phyloP scores from a whole-genome alignment of 768 basidiomycete genomes.

The Pulveroboletus sp. region DNA sequence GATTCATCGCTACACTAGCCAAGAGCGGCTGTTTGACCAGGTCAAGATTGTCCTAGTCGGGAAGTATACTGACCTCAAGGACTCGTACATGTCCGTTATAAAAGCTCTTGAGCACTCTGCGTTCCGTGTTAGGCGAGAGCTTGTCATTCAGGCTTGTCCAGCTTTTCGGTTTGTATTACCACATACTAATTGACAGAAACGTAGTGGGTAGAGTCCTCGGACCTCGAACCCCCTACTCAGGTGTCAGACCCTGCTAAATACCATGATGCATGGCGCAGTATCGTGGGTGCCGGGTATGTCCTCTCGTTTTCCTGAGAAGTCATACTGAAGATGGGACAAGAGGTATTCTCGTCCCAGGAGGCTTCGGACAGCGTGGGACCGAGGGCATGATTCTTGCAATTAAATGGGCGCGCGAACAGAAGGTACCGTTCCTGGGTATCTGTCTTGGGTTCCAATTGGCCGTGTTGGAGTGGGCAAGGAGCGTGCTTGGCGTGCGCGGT shows the following conservation, averaged over 20 bases:
- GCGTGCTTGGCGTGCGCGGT: constrained; percentile 71
- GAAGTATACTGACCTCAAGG: constrained; percentile 95
- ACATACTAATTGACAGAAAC: constrained; percentile 4
- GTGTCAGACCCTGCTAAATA: constrained; percentile 78
- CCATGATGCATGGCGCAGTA: constrained; percentile 91
- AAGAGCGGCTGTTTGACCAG: constrained; percentile 86
- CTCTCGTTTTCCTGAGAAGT: not conserved
- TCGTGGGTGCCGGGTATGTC: constrained; percentile 83
- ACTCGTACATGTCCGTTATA: constrained; percentile 97
- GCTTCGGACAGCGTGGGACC: constrained; percentile 89
- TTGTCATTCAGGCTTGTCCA: constrained; percentile 65
- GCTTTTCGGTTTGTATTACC: not conserved
- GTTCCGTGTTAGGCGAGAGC: constrained; percentile 82
- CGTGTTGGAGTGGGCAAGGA: constrained; percentile 90
- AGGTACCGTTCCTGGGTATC: constrained; percentile 92
- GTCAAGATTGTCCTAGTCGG: constrained; percentile 91
- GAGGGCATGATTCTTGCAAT: constrained; percentile 99
- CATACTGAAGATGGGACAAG: constrained; percentile 36
- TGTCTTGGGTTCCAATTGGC: constrained; percentile 98
- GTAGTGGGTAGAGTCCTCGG: constrained; percentile 95
- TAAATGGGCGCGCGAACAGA: constrained; percentile 94
- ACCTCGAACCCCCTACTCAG: constrained; percentile 81
- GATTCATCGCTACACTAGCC: constrained; percentile 43
- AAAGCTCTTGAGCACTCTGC: constrained; percentile 97
- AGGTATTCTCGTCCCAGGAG: constrained; percentile 95